A percentile compares a stretch with the other conserved stretches of the same genome.
These are phyloP conservation scores for Gloeostereum incarnatum DNA, from an alignment of 768 basidiomycete species.

Conservation along the genomic window DNA sequence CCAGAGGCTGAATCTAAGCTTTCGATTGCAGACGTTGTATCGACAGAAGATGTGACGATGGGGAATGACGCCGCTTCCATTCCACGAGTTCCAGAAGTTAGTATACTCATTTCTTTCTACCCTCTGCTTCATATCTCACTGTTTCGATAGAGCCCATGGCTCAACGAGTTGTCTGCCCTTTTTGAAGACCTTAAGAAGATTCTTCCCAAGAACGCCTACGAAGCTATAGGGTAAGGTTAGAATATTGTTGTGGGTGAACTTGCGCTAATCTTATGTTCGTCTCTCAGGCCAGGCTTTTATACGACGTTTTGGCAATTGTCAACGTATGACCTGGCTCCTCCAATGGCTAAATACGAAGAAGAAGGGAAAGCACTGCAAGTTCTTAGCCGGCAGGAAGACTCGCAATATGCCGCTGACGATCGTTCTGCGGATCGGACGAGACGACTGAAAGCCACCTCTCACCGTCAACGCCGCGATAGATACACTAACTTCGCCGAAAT, in stretches of 20 bases:
- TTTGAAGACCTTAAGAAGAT: slow-evolving; percentile 73
- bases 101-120: slow-evolving; percentile 7
- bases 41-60: slow-evolving; percentile 39
- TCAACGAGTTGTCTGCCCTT: slow-evolving; percentile 59
- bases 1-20: slow-evolving; percentile 12
- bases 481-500: slow-evolving; percentile 51
- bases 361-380: slow-evolving; percentile 53
- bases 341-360: slow-evolving; percentile 69
- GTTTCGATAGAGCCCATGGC: slow-evolving; percentile 64
- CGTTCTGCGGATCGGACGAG: slow-evolving; percentile 59
- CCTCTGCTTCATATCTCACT: too few relatives aligned
- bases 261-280: slow-evolving; percentile 6
- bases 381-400: slow-evolving; percentile 62
- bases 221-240: slow-evolving; percentile 60
- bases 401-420: slow-evolving; percentile 54
- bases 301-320: slow-evolving; percentile 96
- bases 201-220: slow-evolving; percentile 53
- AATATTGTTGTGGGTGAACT: too few relatives aligned
- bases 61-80: slow-evolving; percentile 25
- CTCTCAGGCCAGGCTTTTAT: slow-evolving; percentile 78
- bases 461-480: slow-evolving; percentile 56
- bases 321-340: slow-evolving; percentile 80
- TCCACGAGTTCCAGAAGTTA: slow-evolving; percentile 27
- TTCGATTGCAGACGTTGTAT: slow-evolving; percentile 17
- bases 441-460: slow-evolving; percentile 44